phyloP scores from a whole-genome alignment of 2,329 filamentous ascomycete species.

The Pestalotiopsis sp. region DNA sequence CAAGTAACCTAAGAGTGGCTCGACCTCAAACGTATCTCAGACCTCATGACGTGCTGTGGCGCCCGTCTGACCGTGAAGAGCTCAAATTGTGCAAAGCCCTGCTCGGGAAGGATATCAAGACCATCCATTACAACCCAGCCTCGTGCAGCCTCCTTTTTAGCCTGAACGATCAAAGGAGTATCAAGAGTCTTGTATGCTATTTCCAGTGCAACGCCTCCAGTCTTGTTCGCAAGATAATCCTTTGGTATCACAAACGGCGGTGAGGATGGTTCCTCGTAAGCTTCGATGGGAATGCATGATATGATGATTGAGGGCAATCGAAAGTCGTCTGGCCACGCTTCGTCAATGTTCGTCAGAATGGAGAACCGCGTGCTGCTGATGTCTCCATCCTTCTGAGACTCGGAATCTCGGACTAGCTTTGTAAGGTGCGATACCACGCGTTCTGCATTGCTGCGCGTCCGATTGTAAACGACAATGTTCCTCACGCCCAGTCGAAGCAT shows the following conservation, averaged over 20 bases:
- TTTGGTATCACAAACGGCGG: too few species aligned
- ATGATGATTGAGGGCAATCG: conserved; percentile 72
- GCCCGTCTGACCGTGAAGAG: background rate
- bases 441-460: conserved; percentile 67
- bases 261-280: too few species aligned
- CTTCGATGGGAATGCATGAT: conserved; percentile 66
- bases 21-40: background rate
- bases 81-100: background rate
- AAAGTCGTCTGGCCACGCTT: conserved; percentile 65
- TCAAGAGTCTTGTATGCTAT: background rate
- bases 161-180: background rate
- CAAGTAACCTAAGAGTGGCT: background rate
- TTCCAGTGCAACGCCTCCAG: too few species aligned
- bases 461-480: conserved; percentile 75
- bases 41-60: background rate
- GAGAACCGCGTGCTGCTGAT: conserved; percentile 54
- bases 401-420: conserved; percentile 47
- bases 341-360: conserved; percentile 31
- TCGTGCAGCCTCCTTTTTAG: background rate
- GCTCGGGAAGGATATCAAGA: background rate
- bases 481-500: conserved; percentile 77
- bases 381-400: conserved; percentile 47
- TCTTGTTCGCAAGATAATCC: too few species aligned
- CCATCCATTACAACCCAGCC: background rate
- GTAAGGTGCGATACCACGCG: conserved; percentile 71